Percentiles rank a stretch among this genome's conserved stretches.
Conservation (phyloP, 768 basidiomycete genomes). For the Gymnopilus junonius region DNA sequence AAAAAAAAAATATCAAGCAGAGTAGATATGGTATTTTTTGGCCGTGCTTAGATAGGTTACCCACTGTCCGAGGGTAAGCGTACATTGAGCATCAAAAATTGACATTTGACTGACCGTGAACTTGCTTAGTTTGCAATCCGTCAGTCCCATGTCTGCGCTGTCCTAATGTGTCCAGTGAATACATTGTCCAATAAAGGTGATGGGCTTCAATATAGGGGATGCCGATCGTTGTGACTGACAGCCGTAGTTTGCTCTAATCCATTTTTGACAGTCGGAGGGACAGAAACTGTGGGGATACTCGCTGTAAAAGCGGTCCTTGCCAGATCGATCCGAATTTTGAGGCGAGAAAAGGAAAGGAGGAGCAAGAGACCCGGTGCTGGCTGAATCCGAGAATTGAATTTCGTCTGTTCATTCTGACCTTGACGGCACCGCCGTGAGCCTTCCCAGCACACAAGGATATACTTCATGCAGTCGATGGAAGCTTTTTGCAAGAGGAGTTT, state of each 20-base stretch:
- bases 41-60: neutral
- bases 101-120: neutral
- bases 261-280: neutral
- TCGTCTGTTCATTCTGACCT: neutral
- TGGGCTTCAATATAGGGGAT: neutral
- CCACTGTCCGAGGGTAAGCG: neutral
- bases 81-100: neutral
- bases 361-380: neutral
- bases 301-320: neutral
- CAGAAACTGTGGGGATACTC: neutral
- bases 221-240: neutral
- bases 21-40: too few species aligned
- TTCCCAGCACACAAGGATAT: neutral
- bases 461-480: neutral
- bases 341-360: neutral
- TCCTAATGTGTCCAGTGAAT: slow-evolving; percentile 1
- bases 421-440: neutral
- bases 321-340: neutral
- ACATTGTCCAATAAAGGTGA: neutral
- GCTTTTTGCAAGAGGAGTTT: neutral
- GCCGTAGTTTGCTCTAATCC: neutral
- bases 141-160: neutral
- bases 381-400: neutral
- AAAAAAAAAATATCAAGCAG: too few species aligned
- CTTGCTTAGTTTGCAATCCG: neutral